phyloP scores from a whole-genome alignment of 1,284 basidiomycete species.

The Melampsora americana region DNA sequence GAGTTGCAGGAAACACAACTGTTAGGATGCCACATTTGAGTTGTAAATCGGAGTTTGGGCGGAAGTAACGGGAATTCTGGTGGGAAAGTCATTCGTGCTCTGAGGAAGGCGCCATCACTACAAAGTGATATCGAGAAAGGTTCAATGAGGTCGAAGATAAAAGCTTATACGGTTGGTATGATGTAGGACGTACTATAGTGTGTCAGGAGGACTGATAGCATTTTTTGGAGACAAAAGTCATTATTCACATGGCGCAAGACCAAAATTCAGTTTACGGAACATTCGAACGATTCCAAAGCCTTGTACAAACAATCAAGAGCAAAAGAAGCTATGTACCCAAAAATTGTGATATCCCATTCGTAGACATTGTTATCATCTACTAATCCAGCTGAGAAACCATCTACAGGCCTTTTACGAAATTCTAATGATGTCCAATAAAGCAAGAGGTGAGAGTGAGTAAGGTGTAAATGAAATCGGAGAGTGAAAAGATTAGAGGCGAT shows the following conservation, averaged over 20 bases:
- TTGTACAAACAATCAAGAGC: too few species aligned
- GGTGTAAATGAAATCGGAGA: background rate
- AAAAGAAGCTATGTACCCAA: constrained; percentile 46
- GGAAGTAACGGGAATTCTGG: constrained; percentile 59
- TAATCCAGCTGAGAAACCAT: constrained; percentile 90
- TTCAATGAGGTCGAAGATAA: constrained; percentile 2
- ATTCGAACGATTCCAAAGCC: background rate
- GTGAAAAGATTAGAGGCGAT: background rate
- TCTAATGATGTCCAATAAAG: constrained; percentile 56
- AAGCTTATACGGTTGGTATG: constrained; percentile 43
- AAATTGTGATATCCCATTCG: constrained; percentile 75
- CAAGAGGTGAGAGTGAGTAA: background rate
- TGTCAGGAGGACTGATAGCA: constrained; percentile 70
- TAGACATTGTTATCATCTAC: constrained; percentile 87
- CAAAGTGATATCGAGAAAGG: constrained; percentile 42
- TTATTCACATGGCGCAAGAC: background rate
- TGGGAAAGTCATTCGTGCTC: constrained; percentile 80
- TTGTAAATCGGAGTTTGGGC: constrained; percentile 54
- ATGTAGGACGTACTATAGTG: constrained; percentile 67
- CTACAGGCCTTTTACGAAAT: constrained; percentile 80
- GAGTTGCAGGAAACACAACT: constrained; percentile 58
- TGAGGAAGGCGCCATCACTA: constrained; percentile 89
- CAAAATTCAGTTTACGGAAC: constrained; percentile 3
- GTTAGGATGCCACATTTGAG: constrained; percentile 55
- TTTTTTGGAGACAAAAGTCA: constrained; percentile 7